Evolutionary conservation across 1,139 yeast genomes (phyloP).

Genomic region (Hansenula anomala): DNA sequence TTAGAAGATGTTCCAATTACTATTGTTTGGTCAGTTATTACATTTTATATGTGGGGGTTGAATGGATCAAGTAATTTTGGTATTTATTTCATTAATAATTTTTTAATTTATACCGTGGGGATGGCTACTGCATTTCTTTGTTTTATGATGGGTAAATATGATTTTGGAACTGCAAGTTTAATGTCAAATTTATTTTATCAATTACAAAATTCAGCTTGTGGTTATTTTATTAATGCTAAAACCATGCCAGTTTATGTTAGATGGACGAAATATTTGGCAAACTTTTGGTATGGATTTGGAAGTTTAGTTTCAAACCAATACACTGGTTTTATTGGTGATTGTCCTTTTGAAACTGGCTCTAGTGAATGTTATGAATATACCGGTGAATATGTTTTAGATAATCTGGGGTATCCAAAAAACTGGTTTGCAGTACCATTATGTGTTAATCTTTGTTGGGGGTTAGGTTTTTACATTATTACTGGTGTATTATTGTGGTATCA

Average conservation of each 20-base stretch:
- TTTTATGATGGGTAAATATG: slow-evolving; percentile 50
- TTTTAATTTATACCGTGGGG: slow-evolving; percentile 54
- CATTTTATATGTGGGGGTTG: slow-evolving; percentile 79
- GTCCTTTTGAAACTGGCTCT: slow-evolving; percentile 40
- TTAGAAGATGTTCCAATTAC: slow-evolving; percentile 70
- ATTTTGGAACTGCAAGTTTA: slow-evolving; percentile 58
- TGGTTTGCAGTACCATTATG: slow-evolving; percentile 72
- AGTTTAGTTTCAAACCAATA: slow-evolving; percentile 63
- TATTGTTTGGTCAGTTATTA: slow-evolving; percentile 50
- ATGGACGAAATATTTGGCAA: slow-evolving; percentile 75
- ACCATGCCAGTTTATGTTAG: slow-evolving; percentile 82
- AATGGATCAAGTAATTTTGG: slow-evolving; percentile 51
- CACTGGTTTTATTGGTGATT: slow-evolving; percentile 53
- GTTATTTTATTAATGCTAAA: slow-evolving; percentile 70
- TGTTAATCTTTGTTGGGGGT: slow-evolving; percentile 53
- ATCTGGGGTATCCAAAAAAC: slow-evolving; percentile 56
- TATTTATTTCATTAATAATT: slow-evolving; percentile 51
- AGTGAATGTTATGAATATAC: slow-evolving; percentile 37
- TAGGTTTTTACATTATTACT: slow-evolving; percentile 50
- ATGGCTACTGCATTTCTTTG: slow-evolving; percentile 52
- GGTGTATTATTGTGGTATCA: slow-evolving; percentile 6
- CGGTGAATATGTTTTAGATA: slow-evolving; percentile 48
- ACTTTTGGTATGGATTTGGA: slow-evolving; percentile 77
- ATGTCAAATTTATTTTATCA: slow-evolving; percentile 43
- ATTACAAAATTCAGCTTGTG: slow-evolving; percentile 72